Base-by-base conservation (phyloP, 441 rosid species). In the Monsonia emarginata region DNA sequence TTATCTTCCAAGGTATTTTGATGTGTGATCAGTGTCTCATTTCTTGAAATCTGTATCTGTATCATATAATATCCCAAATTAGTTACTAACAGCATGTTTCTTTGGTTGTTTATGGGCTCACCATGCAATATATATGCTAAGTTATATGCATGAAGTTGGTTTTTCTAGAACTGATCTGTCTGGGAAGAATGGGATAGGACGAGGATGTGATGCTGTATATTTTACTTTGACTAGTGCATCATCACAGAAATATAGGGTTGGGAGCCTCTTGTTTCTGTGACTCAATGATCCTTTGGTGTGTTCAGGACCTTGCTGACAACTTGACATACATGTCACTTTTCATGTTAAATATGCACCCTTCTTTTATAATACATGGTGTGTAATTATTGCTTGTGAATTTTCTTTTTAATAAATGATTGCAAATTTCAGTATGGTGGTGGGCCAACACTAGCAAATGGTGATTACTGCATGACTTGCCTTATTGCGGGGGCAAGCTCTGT, bases 381-480 rank as follows among this genome's bases (percentile, higher is more conserved):
- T 63, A 14, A 59, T 46, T 22, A 28, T 76, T 69, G 14, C 69
- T 83, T 66, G 74, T 32, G 16, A 61, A 19, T 30, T 78, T 63
- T 48, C 25, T 52, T 60, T 63, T 54, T 62, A 46, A 38, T 42
- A 46, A 61, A 73, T 75, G 61, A 32, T 44, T 74, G 67, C 67
- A 52, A 68, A 48, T 13, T 65, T 65, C 80, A 94, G 99, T 86
- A 79, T 83, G 79, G 76, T 66, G 96, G 96, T 68, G 97, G 95
- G 50, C 97, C 99, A 67, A 69, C 72, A 73, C 70, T 94, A 65
- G 76, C 84, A 73, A 86, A 86, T 70, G 78, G 66, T 62, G 97
- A 94, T 77, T 83, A 80, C 78, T 91, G 99, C 78, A 71, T 74
- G 76, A 81, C 76, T 65, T 94, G 99, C 82, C 94, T 94, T 78